These are phyloP conservation scores for Pichia sp. DNA, from an alignment of 1,139 yeast genomes.

Conservation along the genomic window DNA sequence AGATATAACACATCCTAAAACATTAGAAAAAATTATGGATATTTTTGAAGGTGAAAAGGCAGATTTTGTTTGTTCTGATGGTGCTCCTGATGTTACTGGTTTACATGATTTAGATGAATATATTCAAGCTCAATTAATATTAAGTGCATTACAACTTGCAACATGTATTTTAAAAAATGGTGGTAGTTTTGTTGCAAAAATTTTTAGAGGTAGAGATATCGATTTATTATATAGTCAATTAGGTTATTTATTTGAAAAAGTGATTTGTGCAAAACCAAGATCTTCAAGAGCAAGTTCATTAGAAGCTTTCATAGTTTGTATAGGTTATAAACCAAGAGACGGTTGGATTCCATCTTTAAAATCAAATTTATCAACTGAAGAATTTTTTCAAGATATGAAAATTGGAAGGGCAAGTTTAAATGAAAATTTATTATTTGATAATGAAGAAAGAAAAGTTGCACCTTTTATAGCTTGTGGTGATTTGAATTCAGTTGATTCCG, in stretches of 20 bases:
- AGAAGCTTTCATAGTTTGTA: conserved; percentile 89
- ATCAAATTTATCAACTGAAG: conserved; percentile 58
- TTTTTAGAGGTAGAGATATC: conserved; percentile 91
- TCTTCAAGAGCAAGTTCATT: conserved; percentile 90
- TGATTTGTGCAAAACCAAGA: conserved; percentile 92
- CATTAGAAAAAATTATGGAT: conserved; percentile 65
- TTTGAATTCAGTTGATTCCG: conserved; percentile 78
- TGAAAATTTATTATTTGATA: conserved; percentile 35
- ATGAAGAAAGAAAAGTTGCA: conserved; percentile 68
- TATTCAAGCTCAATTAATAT: conserved; percentile 87
- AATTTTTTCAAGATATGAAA: conserved; percentile 57
- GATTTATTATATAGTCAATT: conserved; percentile 86
- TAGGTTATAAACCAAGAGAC: conserved; percentile 73
- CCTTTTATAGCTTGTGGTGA: conserved; percentile 94
- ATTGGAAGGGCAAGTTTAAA: conserved; percentile 47
- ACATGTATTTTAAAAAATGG: conserved; percentile 83
- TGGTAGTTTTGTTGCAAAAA: conserved; percentile 92
- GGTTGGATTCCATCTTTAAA: conserved; percentile 71
- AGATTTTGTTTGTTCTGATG: conserved; percentile 93
- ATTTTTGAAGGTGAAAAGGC: conserved; percentile 89
- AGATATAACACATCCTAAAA: conserved; percentile 92
- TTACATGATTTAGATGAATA: conserved; percentile 94
- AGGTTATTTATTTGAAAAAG: conserved; percentile 75
- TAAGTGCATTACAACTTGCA: conserved; percentile 85
- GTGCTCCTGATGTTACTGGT: conserved; percentile 98